phyloP scores from a whole-genome alignment of 306 rosid genomes.

The Citrullus colocynthis region DNA sequence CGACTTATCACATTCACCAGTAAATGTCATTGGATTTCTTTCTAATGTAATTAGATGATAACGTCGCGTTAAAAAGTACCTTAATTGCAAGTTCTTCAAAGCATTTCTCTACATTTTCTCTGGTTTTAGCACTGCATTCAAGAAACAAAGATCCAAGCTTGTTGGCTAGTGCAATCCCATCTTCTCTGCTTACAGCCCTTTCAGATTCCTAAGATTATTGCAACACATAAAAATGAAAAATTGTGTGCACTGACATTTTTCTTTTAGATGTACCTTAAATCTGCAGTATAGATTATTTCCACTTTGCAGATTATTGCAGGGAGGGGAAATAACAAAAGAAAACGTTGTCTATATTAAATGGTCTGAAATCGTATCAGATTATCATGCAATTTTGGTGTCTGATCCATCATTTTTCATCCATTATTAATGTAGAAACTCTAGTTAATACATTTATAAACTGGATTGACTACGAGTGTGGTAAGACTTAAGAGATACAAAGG shows the following conservation, averaged over 20 bases:
- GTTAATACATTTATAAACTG: background rate
- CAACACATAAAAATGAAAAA: background rate
- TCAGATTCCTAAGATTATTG: conserved; percentile 48
- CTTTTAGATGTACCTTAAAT: background rate
- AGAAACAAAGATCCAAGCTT: conserved; percentile 71
- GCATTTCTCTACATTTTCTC: conserved; percentile 77
- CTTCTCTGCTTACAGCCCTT: conserved; percentile 78
- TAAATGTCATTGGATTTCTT: background rate
- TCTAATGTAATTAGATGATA: background rate
- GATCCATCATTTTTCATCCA: background rate
- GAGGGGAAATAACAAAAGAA: background rate
- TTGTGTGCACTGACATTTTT: background rate
- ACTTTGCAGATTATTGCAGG: background rate
- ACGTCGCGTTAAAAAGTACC: conserved; percentile 27
- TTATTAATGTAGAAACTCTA: background rate
- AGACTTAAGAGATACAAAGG: background rate
- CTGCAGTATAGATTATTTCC: background rate
- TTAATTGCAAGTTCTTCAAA: conserved; percentile 75
- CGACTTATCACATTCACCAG: background rate
- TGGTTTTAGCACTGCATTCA: conserved; percentile 88
- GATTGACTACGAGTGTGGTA: background rate
- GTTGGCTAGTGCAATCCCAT: conserved; percentile 67
- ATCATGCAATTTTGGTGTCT: background rate
- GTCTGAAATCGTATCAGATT: background rate
- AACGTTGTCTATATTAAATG: background rate